A percentile compares a stretch with the other conserved stretches of the same genome.
Evolutionary conservation across 805 yeast genomes (phyloP).

Genomic region (Naumovozyma castellii): DNA sequence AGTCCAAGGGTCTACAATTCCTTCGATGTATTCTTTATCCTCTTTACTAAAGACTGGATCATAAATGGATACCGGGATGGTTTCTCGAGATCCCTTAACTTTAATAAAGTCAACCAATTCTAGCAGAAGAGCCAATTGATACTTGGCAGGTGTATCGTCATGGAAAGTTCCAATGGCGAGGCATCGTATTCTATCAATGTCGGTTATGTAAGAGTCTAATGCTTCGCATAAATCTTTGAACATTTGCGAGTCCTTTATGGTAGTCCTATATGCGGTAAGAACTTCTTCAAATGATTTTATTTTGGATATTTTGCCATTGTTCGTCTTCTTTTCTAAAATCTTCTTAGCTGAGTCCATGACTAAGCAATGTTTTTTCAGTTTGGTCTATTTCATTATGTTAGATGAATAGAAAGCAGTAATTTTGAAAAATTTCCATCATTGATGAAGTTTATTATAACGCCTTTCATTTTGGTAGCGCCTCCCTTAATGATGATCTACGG

Average conservation of each 20-base stretch:
- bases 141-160: constrained; percentile 49
- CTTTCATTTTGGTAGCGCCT: too few species aligned
- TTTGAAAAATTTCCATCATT: too few species aligned
- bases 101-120: constrained; percentile 29
- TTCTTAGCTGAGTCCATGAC: too few species aligned
- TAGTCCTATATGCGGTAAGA: constrained; percentile 12
- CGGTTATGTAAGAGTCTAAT: constrained; percentile 7
- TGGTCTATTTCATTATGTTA: too few species aligned
- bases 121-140: constrained; percentile 54
- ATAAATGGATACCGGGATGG: constrained; percentile 37
- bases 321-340: too few species aligned
- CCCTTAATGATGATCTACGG: too few species aligned
- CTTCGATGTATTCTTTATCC: constrained; percentile 34
- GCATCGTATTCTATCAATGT: constrained; percentile 41
- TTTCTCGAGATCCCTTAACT: not conserved
- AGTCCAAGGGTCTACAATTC: constrained; percentile 20
- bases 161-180: constrained; percentile 64
- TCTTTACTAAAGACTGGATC: constrained; percentile 52
- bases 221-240: constrained; percentile 20
- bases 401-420: too few species aligned
- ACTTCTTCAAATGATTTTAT: constrained; percentile 3
- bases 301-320: not conserved
- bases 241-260: constrained; percentile 22
- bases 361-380: too few species aligned
- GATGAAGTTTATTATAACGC: too few species aligned